Percentiles rank a stretch among this genome's conserved stretches.
These are phyloP conservation scores for Tripidium arundinaceum DNA, from an alignment of 202 grass and related monocot genomes.

Conservation along the genomic window DNA sequence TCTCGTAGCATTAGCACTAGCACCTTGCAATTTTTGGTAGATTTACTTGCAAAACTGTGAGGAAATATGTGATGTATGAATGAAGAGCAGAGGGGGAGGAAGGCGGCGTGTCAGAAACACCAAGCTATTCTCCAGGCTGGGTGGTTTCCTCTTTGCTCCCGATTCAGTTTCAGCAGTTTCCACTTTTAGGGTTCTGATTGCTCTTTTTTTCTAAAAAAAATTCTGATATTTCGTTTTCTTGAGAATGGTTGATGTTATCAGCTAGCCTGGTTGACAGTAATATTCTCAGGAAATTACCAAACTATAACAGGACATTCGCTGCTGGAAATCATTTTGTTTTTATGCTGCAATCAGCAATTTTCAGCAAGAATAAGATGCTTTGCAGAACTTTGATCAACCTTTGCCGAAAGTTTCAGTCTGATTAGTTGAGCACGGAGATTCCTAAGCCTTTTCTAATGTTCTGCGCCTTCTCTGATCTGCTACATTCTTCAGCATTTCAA, in stretches of 20 bases:
- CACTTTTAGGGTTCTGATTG: not conserved
- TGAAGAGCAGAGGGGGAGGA: not conserved
- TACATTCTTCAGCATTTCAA: not conserved
- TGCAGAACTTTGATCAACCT: not conserved
- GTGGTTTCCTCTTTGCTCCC: not conserved
- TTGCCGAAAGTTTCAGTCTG: constrained; percentile 3
- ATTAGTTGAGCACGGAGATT: not conserved
- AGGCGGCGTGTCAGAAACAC: not conserved
- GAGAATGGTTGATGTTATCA: not conserved
- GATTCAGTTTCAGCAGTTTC: not conserved
- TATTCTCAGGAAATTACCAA: not conserved
- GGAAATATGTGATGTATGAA: not conserved
- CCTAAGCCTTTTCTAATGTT: not conserved
- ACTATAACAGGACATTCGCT: not conserved
- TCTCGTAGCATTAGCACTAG: not conserved
- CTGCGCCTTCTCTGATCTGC: not conserved
- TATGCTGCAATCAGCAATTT: not conserved
- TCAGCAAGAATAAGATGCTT: not conserved
- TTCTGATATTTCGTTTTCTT: not conserved
- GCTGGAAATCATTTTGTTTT: not conserved
- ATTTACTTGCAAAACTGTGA: not conserved
- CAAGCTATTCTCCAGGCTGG: not conserved
- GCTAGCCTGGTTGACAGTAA: not conserved
- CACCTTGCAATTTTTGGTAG: not conserved
- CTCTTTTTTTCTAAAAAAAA: not conserved